Evolutionary conservation across 2,329 filamentous ascomycete genomes (phyloP), one percentile per base, ranked within the genome.

Genomic region (Madurella fahalii): DNA sequence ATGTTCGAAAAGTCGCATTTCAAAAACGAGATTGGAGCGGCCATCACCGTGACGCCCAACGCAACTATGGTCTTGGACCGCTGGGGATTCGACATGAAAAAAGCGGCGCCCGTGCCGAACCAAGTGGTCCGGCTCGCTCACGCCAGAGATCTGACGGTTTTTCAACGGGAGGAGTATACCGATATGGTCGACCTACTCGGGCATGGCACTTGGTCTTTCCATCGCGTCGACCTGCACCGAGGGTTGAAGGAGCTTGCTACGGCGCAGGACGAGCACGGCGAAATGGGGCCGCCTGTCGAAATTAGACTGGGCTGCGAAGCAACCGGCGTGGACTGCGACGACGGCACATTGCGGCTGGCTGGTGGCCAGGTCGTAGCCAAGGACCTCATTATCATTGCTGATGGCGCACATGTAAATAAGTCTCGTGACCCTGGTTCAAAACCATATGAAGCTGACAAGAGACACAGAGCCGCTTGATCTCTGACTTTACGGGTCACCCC

Each of bases 1-100:
- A 57, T 74, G n/a, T 72, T 69, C 56, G 73, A 74, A 61, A 63
- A 66, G n/a, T 74, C 71, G 1, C 58, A 58, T 2, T 64, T 72
- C 52, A 65, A 67, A 45, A 67, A 69, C 51, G 72, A 73, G 54
- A 60, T 69, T 18, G 72, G 71, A 40, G 72, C 71, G 7, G 72
- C 72, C 42, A 69, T 60, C 49, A 55, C 48, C 25, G 30, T 59
- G 1, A 53, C 59, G 8, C 54, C 56, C 42, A 62, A 62, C 17
- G 58, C 58, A 12, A 46, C 58, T 12, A 30, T 46, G 20, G 56
- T 59, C 9, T 37, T 59, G 13, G 37, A 56, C n/a, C 60, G 47
- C 15, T 61, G 54, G 56, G 56, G 56, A 0, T 58, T 62, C 41
- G 54, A 62, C 20, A 41, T 50, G 3, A 32, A 40, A 4, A 43